Base-by-base conservation (phyloP, 192 early-diverging fungal genomes). In the Coemansia sp. region DNA sequence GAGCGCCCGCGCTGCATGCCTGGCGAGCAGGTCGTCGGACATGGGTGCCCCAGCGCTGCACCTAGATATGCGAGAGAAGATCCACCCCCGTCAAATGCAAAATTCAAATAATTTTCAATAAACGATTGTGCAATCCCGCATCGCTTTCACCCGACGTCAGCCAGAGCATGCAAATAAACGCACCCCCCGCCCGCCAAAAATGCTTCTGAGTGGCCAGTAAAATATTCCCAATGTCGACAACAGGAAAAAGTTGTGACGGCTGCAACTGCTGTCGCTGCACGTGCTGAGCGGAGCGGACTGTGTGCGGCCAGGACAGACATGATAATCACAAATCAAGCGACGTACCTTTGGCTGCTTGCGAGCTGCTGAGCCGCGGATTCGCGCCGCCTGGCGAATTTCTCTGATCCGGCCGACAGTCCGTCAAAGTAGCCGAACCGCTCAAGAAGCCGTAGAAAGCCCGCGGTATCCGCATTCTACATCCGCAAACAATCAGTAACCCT, bases 321-420 rank as follows among this genome's bases (percentile, higher is more conserved):
- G 19, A n/a, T 4, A 20, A 47, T 26, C 23, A 12, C 17, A 32
- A 20, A 46, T 38, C 11, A 25, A 19, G 15, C 31, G 10, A 50
- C 47, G 9, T 39, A 63, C 60, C 55, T 62, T 50, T 70, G 42
- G 27, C 60, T 23, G 19, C 53, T 50, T 19, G 11, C 20, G 50
- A 56, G 55, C 25, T 56, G 47, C 39, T 19, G 50, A 41, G 25
- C 52, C 9, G 64, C 64, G 43, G 40, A 54, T 38, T 28, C 25
- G 21, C 45, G 51, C 32, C 39, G 29, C 27, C 46, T 26, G 41
- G 31, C 11, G 30, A 44, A 59, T 28, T 15, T 17, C 20, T 34
- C 57, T 23, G 58, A 51, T 4, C 10, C 41, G 35, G 31, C 58
- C 20, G 53, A 9, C 40, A 29, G 28, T 21, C 27, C 23, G 50